Evolutionary conservation across 169 alveolate species (phyloP).

Genomic region (Ichthyophthirius multifiliis): DNA sequence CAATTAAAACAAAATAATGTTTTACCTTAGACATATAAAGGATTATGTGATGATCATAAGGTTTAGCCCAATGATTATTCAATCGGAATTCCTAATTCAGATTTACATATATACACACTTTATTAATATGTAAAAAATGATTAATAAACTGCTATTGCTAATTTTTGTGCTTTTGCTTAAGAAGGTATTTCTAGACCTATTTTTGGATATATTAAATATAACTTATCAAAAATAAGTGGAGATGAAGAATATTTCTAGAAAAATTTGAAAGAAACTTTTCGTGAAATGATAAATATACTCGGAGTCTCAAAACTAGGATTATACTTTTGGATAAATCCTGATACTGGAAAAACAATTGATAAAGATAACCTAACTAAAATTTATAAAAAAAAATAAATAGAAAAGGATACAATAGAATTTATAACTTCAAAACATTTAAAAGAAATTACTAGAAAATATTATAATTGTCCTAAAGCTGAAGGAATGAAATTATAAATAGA

Average conservation of each 20-base stretch:
- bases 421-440: conserved; percentile 34
- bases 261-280: not conserved
- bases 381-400: not conserved
- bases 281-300: not conserved
- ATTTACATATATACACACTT: not conserved
- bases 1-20: too few relatives aligned
- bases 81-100: not conserved
- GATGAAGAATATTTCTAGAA: not conserved
- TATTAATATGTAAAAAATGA: too few relatives aligned
- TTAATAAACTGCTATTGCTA: conserved; percentile 2
- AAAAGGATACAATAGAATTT: not conserved
- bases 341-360: not conserved
- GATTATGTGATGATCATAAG: too few relatives aligned
- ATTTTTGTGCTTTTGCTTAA: not conserved
- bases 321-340: conserved; percentile 1
- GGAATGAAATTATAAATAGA: conserved; percentile 52
- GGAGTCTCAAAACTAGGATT: not conserved
- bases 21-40: too few relatives aligned
- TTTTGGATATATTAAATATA: not conserved
- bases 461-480: conserved; percentile 24
- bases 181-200: not conserved
- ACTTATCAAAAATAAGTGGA: not conserved
- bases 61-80: too few relatives aligned
- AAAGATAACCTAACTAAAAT: not conserved
- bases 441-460: conserved; percentile 32